Base-by-base conservation (phyloP, 179 eudicot species). In the Silene noctiflora region DNA sequence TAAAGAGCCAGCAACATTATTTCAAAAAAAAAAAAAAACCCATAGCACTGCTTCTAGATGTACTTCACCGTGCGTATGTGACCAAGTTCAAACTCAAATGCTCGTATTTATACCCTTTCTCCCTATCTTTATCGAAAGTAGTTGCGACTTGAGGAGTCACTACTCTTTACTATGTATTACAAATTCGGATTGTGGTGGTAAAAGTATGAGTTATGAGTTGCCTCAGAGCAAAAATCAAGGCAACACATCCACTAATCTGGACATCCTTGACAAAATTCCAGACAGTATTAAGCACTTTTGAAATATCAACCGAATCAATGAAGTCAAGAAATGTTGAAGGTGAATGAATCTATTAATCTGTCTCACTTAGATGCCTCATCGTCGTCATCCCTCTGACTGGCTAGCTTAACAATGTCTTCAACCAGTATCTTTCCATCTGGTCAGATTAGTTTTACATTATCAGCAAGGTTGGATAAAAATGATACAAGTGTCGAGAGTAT, bases 391-490 rank as follows among this genome's bases (percentile, higher is more conserved):
- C 59, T 84, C 69, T 81, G 88, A 80, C 91, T 88, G 65, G 89
- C 95, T 82, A 95, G 85, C 83, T 78, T 89, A 65, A 93, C 90
- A 35, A 95, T 89, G 84, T 95, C 98, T 83, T 93, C 95, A 39
- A 95, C 99, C 12, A 84, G 92, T 71, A 95, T 95, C 83, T 89
- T 93, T 55, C 99, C 99, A 76, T 95, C 99, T 95, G 95, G 67
- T 61, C 75, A 76, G 67, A 11, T 65, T 33, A 63, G 51, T 58
- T 64, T 17, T 14, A 69, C 19, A 39, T 20, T 39, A 76, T 31
- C 46, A 20, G 56, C 16, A 21, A 35, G 17, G 12, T 8, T 9
- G 19, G 31, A 24, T 17, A 71, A 35, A 0, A 35, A 6, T 35
- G 42, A 35, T 0, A 35, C 0, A 3, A 33, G 35, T 33, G 35